Evolutionary conservation across 1,284 basidiomycete genomes (phyloP).

Genomic region (Ustilago crameri): DNA sequence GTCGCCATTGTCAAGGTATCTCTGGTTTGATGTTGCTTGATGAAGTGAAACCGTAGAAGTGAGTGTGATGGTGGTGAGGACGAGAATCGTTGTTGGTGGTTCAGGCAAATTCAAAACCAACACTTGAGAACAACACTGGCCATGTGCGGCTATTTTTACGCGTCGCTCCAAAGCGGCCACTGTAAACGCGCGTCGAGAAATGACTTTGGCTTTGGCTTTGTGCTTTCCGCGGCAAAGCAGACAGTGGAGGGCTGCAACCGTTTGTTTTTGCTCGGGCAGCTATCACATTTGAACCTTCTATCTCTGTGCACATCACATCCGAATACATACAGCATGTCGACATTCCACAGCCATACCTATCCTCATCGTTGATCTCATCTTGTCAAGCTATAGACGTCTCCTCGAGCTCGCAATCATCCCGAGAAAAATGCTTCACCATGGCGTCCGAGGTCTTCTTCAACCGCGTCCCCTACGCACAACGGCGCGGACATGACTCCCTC

Average conservation of each 20-base stretch:
- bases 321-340: no score
- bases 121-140: slow-evolving; percentile 27
- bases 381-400: neutral
- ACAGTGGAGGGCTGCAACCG: neutral
- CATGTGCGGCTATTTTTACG: slow-evolving; percentile 17
- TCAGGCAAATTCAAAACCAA: slow-evolving; percentile 5
- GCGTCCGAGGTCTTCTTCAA: slow-evolving; percentile 48
- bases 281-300: neutral
- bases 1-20: slow-evolving; percentile 25
- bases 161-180: slow-evolving; percentile 4
- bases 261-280: slow-evolving; percentile 3
- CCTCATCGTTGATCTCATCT: neutral
- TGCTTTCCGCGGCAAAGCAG: neutral
- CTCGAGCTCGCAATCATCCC: neutral
- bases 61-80: slow-evolving; percentile 1
- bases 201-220: neutral
- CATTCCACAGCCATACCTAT: neutral
- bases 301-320: no score
- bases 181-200: slow-evolving; percentile 9
- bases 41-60: neutral
- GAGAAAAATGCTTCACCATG: slow-evolving; percentile 22
- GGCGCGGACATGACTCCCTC: slow-evolving; percentile 8
- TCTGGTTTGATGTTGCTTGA: neutral
- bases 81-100: slow-evolving; percentile 5
- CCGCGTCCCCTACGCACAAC: slow-evolving; percentile 34